Base-by-base conservation (phyloP, 1,139 yeast species). In the Candida pseudocylindracea region DNA sequence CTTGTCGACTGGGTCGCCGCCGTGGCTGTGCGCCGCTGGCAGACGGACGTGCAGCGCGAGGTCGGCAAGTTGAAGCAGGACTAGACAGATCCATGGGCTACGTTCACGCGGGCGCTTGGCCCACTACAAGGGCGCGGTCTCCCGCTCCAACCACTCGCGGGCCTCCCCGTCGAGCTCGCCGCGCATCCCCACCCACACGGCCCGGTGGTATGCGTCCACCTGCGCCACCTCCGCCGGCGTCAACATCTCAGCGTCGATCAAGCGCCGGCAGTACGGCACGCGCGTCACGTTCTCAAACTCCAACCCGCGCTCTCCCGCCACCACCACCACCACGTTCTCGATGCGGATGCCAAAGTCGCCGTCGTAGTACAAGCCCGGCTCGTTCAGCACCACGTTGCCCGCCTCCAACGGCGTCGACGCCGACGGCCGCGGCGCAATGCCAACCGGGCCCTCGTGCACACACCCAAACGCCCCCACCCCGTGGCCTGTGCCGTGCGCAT, bases 381-480 rank as follows among this genome's bases (percentile, higher is more conserved):
- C 99, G 52, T 88, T 83, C 20, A 93, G 76, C 32, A 83, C 57
- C 32, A 85, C 58, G 51, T 81, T 79, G 27, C 98, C 98, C 3
- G 67, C 62, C 41, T 63, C 55, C 36, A 78, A 58, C 6, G 6
- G 6, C 2, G 64, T 52, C 30, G 60, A 55, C 8, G 47, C 42
- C 8, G 65, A 56, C 27, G 61, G 59, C 41, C 78, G 63, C 42
- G 72, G 67, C 2, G 94, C 91, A 43, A 88, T 76, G 8, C 96
- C 94, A 37, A 85, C 72, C 10, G 98, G 98, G 4, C 93, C 93
- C 49, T 91, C 96, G 49, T 91, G 98, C 30, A 88, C 98, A 46
- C 88, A 88, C 40, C 91, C 65, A 48, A 60, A 88, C 1, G 93
- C 63, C 4, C 95, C 98, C 33, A 91, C 72, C n/a, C 98, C 98